Percentiles rank a stretch among this genome's conserved stretches.
Evolutionary conservation across 371 early-diverging fungal genomes (phyloP).

Genomic region (Entomophthora muscae): DNA sequence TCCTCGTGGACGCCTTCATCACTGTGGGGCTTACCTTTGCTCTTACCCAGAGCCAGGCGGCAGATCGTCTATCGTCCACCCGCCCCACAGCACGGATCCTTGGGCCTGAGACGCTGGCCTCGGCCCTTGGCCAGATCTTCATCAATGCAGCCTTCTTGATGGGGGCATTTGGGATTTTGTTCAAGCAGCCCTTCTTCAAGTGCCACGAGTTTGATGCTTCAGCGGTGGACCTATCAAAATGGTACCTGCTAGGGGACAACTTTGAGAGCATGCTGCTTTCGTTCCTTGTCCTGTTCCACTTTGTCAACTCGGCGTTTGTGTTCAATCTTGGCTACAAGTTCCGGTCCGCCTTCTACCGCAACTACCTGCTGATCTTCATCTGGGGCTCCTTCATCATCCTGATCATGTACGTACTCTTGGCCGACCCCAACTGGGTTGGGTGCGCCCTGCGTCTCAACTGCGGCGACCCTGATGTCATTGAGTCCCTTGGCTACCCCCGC

Average conservation of each 20-base stretch:
- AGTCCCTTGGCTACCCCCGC: constrained; percentile 19
- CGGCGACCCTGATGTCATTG: constrained; percentile 28
- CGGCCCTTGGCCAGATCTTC: constrained; percentile 37
- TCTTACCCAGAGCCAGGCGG: constrained; percentile 44
- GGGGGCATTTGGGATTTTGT: constrained; percentile 28
- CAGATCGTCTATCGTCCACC: constrained; percentile 24
- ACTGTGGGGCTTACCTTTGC: constrained; percentile 45
- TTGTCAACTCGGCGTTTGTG: constrained; percentile 39
- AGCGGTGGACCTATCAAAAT: constrained; percentile 37
- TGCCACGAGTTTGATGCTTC: constrained; percentile 49
- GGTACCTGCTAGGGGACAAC: constrained; percentile 63
- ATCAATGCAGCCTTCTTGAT: constrained; percentile 41
- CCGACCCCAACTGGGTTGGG: constrained; percentile 43
- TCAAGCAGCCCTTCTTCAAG: constrained; percentile 38
- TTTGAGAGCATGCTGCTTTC: constrained; percentile 38
- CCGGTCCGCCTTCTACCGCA: constrained; percentile 32
- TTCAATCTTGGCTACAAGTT: constrained; percentile 46
- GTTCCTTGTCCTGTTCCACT: constrained; percentile 33
- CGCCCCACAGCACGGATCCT: constrained; percentile 58
- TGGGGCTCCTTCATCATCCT: constrained; percentile 31
- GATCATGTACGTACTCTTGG: constrained; percentile 30
- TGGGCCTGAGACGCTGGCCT: constrained; percentile 43
- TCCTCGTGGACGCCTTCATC: constrained; percentile 44
- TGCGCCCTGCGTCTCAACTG: constrained; percentile 55
- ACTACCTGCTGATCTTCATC: constrained; percentile 30